Conservation (phyloP, 257 asterid species). For the Solanum commersonii region DNA sequence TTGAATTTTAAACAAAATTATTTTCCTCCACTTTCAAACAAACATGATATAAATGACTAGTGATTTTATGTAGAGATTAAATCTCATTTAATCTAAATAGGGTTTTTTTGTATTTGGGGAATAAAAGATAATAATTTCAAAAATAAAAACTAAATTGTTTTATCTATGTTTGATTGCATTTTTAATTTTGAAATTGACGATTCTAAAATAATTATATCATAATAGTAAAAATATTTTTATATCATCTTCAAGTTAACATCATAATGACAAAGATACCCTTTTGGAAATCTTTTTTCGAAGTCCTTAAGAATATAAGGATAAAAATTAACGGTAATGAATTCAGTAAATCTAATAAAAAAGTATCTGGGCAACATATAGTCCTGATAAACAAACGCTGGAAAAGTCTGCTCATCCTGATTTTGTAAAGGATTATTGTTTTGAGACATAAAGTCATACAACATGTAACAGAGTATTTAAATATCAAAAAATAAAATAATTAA, state of each 20-base stretch:
- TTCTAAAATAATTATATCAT: too few relatives aligned
- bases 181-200: background rate
- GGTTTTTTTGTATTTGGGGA: background rate
- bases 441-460: background rate
- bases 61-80: background rate
- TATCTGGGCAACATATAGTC: background rate
- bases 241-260: too few relatives aligned
- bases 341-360: too few relatives aligned
- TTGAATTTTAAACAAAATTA: too few relatives aligned
- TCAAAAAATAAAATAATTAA: background rate
- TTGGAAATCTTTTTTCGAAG: background rate
- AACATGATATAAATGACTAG: background rate
- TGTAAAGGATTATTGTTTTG: background rate
- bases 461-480: background rate
- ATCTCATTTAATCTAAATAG: too few relatives aligned
- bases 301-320: background rate
- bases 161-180: background rate
- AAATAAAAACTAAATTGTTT: too few relatives aligned
- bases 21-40: background rate
- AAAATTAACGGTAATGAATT: background rate
- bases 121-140: background rate
- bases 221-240: too few relatives aligned
- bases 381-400: background rate
- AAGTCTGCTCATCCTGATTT: background rate
- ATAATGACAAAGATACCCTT: background rate